Evolutionary conservation across 1,284 basidiomycete genomes (phyloP).

Genomic region (Gomphus bonarii): DNA sequence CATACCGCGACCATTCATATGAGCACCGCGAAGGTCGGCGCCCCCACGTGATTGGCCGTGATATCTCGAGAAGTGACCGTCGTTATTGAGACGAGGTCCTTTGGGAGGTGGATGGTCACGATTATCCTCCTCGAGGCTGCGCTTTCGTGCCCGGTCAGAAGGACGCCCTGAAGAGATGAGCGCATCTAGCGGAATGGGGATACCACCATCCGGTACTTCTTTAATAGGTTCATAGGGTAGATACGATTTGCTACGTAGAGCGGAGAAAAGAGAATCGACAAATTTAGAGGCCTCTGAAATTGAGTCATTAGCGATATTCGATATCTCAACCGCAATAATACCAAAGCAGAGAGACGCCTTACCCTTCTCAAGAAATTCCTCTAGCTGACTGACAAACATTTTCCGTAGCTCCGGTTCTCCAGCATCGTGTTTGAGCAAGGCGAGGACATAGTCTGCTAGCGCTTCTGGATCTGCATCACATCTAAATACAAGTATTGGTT

Average conservation of each 20-base stretch:
- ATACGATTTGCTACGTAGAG: constrained; percentile 74
- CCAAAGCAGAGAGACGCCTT: neutral
- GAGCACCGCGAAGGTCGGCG: constrained; percentile 15
- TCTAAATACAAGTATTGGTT: constrained; percentile 32
- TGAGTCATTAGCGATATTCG: neutral
- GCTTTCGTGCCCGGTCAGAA: constrained; percentile 50
- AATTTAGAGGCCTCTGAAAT: constrained; percentile 62
- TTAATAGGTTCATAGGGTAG: constrained; percentile 42
- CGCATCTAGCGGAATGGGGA: constrained; percentile 67
- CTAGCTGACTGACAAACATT: constrained; percentile 69
- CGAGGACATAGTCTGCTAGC: constrained; percentile 89
- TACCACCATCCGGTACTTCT: constrained; percentile 42
- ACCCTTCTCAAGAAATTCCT: constrained; percentile 82
- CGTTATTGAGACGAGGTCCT: constrained; percentile 52
- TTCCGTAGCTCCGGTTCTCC: constrained; percentile 75
- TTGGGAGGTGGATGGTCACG: constrained; percentile 52
- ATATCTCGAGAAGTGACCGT: constrained; percentile 55
- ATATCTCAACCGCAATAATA: neutral
- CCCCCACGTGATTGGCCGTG: constrained; percentile 29
- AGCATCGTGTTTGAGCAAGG: constrained; percentile 86
- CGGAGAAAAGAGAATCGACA: constrained; percentile 76
- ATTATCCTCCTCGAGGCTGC: constrained; percentile 43
- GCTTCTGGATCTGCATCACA: constrained; percentile 95
- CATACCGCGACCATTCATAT: constrained; percentile 14
- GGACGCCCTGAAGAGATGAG: constrained; percentile 38